Evolutionary conservation across 2,329 filamentous ascomycete species (phyloP), one percentile per base, ranked within the genome.

Genomic region (Pseudogymnoascus sp.): DNA sequence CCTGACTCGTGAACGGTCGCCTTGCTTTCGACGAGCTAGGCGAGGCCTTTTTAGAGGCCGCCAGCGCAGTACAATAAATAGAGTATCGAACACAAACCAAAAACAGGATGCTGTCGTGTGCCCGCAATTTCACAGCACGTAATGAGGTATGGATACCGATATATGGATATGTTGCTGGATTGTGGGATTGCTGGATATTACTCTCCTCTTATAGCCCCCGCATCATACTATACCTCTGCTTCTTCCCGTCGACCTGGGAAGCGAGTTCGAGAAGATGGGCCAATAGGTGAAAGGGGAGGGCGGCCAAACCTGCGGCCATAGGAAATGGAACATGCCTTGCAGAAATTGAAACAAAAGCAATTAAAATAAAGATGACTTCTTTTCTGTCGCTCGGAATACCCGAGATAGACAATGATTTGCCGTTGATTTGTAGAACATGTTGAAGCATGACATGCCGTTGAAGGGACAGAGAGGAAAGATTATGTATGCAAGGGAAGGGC

Each of bases 321-420:
- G 46, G 25, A 34, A 56, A 56, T 31, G 18, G 25, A 18, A 4
- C 46, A 34, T 31, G 8, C 14, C 46, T 34, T 5, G 46, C 25
- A 31, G 46, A 56, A 56, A 56, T 18, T 56, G 25, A 34, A 56
- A 56, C 46, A 56, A 8, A 56, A 56, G 25, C 16, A 56, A 56
- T 18, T 31, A 31, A 31, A 56, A 31, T 56, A 31, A 31, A n/a
- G 8, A 34, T 14, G 2, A 3, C 46, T 34, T 31, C 25, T 12
- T 56, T 56, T n/a, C 11, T 31, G 46, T 34, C 8, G 25, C n/a
- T 31, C 46, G 25, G 25, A 25, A 18, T 18, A 7, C 25, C 46
- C 46, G 46, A 56, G n/a, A 31, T 18, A 12, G 25, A 56, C 25
- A 16, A 1, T 56, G 46, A 18, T 18, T 31, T 53, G 18, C n/a